phyloP scores from a whole-genome alignment of 129 eudicot genomes.

The Solidago caesia region DNA sequence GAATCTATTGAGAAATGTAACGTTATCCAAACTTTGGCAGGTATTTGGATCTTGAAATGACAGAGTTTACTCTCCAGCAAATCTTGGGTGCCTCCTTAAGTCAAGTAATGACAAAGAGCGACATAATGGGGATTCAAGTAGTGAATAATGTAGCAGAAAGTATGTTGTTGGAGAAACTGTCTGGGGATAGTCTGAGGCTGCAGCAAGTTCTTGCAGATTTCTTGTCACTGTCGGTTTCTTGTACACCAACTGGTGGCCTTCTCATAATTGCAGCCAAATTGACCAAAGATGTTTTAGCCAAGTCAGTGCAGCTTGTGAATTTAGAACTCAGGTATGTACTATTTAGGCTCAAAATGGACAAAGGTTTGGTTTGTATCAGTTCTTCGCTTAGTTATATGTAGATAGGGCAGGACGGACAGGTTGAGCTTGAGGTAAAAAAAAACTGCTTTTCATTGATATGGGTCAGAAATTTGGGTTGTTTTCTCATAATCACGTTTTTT shows the following conservation, averaged over 20 bases:
- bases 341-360: background rate
- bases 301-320: constrained; percentile 72
- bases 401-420: background rate
- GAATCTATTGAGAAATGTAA: background rate
- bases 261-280: constrained; percentile 53
- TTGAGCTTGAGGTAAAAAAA: no score
- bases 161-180: constrained; percentile 51
- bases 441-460: no score
- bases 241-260: constrained; percentile 69
- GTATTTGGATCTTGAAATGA: constrained; percentile 88
- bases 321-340: constrained; percentile 70
- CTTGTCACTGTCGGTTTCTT: constrained; percentile 59
- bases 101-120: constrained; percentile 83
- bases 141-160: constrained; percentile 43
- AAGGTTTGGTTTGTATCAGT: background rate
- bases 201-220: constrained; percentile 90
- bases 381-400: background rate
- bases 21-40: constrained; percentile 31
- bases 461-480: no score
- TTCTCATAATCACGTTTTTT: no score
- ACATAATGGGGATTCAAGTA: constrained; percentile 61
- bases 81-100: constrained; percentile 74
- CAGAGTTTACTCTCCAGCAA: constrained; percentile 76
- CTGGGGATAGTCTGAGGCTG: constrained; percentile 79
- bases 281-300: constrained; percentile 59